Conservation (phyloP, 192 early-diverging fungal species). For the Gryganskiella cystojenkinii region DNA sequence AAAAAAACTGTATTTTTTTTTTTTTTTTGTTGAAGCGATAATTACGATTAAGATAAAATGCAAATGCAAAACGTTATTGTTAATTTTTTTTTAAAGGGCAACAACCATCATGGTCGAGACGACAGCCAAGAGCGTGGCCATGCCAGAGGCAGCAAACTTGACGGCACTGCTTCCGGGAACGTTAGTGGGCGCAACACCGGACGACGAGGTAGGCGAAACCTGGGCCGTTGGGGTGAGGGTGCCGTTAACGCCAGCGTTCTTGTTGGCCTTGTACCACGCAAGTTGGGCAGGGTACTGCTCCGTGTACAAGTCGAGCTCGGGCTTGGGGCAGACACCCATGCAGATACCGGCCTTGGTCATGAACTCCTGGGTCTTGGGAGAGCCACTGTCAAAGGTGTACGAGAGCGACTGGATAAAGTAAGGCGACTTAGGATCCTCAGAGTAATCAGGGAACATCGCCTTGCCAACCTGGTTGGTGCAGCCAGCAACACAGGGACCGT, state of each 20-base stretch:
- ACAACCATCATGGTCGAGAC: no score
- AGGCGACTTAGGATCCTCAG: slow-evolving; percentile 22
- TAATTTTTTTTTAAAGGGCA: no score
- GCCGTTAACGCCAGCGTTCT: not conserved
- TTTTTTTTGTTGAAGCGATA: no score
- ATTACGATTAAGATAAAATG: no score
- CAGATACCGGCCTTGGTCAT: slow-evolving; percentile 22
- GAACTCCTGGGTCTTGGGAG: slow-evolving; percentile 6
- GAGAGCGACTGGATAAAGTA: slow-evolving; percentile 17
- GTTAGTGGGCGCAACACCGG: not conserved
- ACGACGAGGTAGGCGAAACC: not conserved
- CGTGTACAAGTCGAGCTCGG: slow-evolving; percentile 9
- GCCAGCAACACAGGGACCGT: slow-evolving; percentile 16
- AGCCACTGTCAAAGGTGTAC: slow-evolving; percentile 16
- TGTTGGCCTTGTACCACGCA: slow-evolving; percentile 16
- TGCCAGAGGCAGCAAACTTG: slow-evolving; percentile 9
- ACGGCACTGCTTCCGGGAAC: not conserved
- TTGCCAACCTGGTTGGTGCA: slow-evolving; percentile 15
- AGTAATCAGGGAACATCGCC: slow-evolving; percentile 23
- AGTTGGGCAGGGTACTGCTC: slow-evolving; percentile 13
- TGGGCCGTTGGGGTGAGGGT: slow-evolving; percentile 2
- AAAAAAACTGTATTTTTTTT: no score
- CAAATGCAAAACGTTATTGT: no score
- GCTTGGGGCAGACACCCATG: slow-evolving; percentile 9
- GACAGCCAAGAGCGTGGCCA: not conserved